phyloP scores from a whole-genome alignment of 805 yeast genomes.

The Saturnispora bothae region DNA sequence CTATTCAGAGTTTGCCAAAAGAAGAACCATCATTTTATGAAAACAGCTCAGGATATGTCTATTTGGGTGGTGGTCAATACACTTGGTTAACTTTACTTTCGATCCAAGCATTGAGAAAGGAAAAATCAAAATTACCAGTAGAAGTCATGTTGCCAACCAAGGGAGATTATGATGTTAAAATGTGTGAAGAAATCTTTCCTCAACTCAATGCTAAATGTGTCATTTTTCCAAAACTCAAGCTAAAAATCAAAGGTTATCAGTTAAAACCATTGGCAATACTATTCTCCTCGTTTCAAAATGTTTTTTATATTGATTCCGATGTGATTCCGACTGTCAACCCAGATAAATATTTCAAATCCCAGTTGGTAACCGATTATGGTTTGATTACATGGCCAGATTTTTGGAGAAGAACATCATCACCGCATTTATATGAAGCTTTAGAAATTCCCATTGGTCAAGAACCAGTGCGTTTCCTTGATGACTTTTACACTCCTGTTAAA shows the following conservation, averaged over 20 bases:
- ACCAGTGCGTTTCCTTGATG: constrained; percentile 19
- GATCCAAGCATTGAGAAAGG: constrained; percentile 31
- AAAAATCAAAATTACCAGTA: constrained; percentile 33
- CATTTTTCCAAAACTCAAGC: constrained; percentile 25
- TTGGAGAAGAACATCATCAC: constrained; percentile 63
- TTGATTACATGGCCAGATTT: constrained; percentile 68
- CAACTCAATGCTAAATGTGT: constrained; percentile 33
- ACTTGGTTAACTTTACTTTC: constrained; percentile 33
- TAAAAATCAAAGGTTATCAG: constrained; percentile 28
- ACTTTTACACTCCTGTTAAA: constrained; percentile 17
- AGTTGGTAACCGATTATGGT: constrained; percentile 39
- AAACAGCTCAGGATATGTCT: constrained; percentile 26
- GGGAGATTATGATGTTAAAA: constrained; percentile 10
- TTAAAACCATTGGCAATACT: constrained; percentile 34
- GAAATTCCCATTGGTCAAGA: constrained; percentile 24
- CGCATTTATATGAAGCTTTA: constrained; percentile 36
- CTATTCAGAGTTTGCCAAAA: constrained; percentile 36
- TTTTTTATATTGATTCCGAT: constrained; percentile 38
- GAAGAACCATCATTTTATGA: constrained; percentile 20
- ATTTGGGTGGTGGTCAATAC: constrained; percentile 35
- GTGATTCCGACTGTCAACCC: constrained; percentile 35
- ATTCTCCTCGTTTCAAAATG: constrained; percentile 36
- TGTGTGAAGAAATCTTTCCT: constrained; percentile 31
- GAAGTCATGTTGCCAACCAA: constrained; percentile 15
- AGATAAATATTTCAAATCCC: constrained; percentile 25